Conservation (phyloP, 2,329 filamentous ascomycete species). For the Colletotrichum magnum region DNA sequence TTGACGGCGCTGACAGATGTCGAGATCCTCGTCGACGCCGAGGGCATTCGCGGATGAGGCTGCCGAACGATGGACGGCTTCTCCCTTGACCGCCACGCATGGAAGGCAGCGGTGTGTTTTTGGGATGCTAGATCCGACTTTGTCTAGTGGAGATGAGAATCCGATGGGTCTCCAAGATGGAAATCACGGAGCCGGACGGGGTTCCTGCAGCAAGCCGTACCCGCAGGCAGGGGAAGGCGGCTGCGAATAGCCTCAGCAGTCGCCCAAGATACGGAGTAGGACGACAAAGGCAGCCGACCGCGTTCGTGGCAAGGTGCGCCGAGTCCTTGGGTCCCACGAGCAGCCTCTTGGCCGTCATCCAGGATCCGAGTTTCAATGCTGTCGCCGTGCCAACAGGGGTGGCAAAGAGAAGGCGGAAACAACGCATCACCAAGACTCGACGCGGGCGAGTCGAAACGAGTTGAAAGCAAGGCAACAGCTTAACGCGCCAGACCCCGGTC, state of each 20-base stretch:
- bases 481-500: constrained; percentile 15
- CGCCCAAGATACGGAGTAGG: neutral
- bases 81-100: constrained; percentile 26
- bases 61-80: neutral
- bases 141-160: constrained; percentile 18
- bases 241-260: constrained; percentile 31
- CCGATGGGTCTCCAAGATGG: constrained; percentile 27
- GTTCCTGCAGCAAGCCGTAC: constrained; percentile 21
- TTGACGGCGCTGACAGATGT: constrained; percentile 21
- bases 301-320: constrained; percentile 17
- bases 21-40: constrained; percentile 1
- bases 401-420: constrained; percentile 24
- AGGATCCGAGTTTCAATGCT: constrained; percentile 26
- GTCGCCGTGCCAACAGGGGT: constrained; percentile 37
- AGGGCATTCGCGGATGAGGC: neutral
- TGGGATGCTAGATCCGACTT: constrained; percentile 10
- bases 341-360: constrained; percentile 19
- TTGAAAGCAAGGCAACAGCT: constrained; percentile 30
- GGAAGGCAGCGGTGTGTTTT: constrained; percentile 27
- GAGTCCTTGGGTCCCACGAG: constrained; percentile 16
- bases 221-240: constrained; percentile 15
- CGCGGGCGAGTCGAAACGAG: constrained; percentile 18
- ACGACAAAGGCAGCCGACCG: constrained; percentile 7
- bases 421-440: constrained; percentile 39
- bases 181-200: constrained; percentile 28